Base-by-base conservation (phyloP, 768 basidiomycete species). In the Tricholoma sp. region DNA sequence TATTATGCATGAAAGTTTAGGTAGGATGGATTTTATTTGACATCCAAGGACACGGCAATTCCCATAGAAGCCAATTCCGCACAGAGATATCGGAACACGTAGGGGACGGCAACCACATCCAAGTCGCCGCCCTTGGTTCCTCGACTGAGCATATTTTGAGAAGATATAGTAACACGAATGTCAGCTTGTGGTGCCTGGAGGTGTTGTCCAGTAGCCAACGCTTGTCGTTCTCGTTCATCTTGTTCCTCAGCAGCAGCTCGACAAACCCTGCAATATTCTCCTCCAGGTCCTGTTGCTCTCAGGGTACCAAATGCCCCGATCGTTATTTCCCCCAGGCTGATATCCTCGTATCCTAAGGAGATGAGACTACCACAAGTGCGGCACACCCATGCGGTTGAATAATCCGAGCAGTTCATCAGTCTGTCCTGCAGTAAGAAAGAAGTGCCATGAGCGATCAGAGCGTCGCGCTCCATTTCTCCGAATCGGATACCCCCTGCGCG, bases 381-480 rank as follows among this genome's bases (percentile, higher is more conserved):
- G 72, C 97, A 99, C 10, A 98, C 95, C 97, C 97, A 99, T 3
- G 97, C 92, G 0, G 94, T 98, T 28, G 97, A 98, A 72, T 98
- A 99, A 73, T 99, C 97, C 28, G 96, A 98, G 69, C 97, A 99
- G 74, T 99, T 99, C 97, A 99, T 98, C 68, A 99, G 75, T 56
- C 97, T 82, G 74, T 99, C 97, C 77, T 99, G 97, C 20, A 99
- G 83, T 39, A 99, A 80, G 86, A 97, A 99, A 1, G 95, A 94
- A 12, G 97, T 97, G 45, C 97, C 97, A 71, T 99, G 97, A 3
- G 97, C 97, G 63, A 99, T 95, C 52, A 99, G 82, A 10, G 97
- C 97, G 68, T 99, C 97, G 53, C 97, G 90, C 72, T 99, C 97
- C 97, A 99, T 99, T 76, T 99, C 97, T 64, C 97, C 97, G 69